phyloP scores from a whole-genome alignment of 2,329 filamentous ascomycete species.

The Phialophora tarda region DNA sequence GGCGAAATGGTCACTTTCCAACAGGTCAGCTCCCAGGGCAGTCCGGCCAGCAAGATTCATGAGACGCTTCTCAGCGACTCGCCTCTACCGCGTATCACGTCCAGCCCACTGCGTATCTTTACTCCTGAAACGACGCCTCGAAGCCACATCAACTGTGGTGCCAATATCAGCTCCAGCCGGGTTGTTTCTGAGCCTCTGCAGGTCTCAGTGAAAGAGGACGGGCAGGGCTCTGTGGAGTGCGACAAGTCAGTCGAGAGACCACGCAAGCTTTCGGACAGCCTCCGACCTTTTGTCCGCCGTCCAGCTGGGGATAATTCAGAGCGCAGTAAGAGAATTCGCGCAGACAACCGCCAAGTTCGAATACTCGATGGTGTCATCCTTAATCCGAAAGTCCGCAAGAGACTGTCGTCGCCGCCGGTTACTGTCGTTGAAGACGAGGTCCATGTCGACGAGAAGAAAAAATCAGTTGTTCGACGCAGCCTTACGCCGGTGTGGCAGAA shows the following conservation, averaged over 20 bases:
- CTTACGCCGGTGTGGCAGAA: constrained; percentile 29
- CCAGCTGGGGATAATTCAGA: constrained; percentile 19
- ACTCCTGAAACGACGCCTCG: constrained; percentile 3
- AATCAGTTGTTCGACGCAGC: constrained; percentile 23
- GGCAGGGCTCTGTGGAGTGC: constrained; percentile 8
- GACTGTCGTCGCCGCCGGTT: constrained; percentile 18
- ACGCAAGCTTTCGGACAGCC: constrained; percentile 12
- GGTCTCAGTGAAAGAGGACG: constrained; percentile 6
- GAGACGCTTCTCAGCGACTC: neutral
- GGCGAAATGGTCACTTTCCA: constrained; percentile 20
- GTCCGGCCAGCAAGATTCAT: neutral
- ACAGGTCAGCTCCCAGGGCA: constrained; percentile 11
- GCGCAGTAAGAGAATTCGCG: constrained; percentile 26
- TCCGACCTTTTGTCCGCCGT: constrained; percentile 22
- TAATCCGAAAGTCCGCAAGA: constrained; percentile 23
- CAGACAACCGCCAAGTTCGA: constrained; percentile 34
- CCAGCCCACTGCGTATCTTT: constrained; percentile 1
- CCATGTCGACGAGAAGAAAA: constrained; percentile 17
- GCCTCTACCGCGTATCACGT: neutral
- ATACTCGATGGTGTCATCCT: constrained; percentile 36
- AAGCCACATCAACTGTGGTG: neutral
- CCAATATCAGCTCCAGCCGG: neutral
- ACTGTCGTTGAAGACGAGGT: constrained; percentile 6
- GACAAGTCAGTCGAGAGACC: constrained; percentile 20
- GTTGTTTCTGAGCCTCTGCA: neutral